phyloP scores from a whole-genome alignment of 177 flowering plant species.

The Vitis hybrid region DNA sequence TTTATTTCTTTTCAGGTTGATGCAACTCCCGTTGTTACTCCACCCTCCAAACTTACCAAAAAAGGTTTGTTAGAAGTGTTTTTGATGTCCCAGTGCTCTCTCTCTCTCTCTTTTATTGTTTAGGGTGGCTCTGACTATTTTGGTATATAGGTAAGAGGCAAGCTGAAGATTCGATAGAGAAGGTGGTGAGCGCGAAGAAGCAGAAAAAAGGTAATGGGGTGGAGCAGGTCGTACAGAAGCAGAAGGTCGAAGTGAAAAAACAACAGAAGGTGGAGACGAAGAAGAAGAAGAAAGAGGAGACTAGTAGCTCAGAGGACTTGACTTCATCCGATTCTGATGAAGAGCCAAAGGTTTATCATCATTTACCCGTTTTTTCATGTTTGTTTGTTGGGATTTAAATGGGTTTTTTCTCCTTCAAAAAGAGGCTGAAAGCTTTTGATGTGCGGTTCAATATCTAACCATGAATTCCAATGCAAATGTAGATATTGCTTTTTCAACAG shows the following conservation, averaged over 20 bases:
- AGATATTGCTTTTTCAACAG: too few species aligned
- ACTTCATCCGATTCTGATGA: conserved; percentile 49
- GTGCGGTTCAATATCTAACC: too few species aligned
- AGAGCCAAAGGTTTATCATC: conserved; percentile 29
- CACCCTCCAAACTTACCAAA: conserved; percentile 35
- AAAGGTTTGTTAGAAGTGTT: conserved; percentile 29
- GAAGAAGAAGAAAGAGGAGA: conserved; percentile 43
- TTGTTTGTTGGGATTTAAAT: too few species aligned
- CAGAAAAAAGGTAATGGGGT: conserved; percentile 46
- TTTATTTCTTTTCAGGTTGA: conserved; percentile 25
- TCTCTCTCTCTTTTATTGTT: background rate
- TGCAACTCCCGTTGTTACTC: conserved; percentile 32
- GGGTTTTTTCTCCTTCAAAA: too few species aligned
- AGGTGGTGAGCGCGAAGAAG: conserved; percentile 53
- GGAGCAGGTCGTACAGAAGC: conserved; percentile 31
- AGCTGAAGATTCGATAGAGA: conserved; percentile 54
- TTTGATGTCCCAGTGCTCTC: background rate
- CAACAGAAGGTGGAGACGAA: conserved; percentile 13
- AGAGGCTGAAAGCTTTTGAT: too few species aligned
- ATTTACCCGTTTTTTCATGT: too few species aligned
- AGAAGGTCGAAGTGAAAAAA: conserved; percentile 27
- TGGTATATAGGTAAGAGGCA: conserved; percentile 55
- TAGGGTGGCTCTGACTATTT: background rate
- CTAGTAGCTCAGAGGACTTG: conserved; percentile 50
- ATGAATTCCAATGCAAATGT: too few species aligned